phyloP scores from a whole-genome alignment of 768 basidiomycete species.

The Psilocybe subaeruginosa region DNA sequence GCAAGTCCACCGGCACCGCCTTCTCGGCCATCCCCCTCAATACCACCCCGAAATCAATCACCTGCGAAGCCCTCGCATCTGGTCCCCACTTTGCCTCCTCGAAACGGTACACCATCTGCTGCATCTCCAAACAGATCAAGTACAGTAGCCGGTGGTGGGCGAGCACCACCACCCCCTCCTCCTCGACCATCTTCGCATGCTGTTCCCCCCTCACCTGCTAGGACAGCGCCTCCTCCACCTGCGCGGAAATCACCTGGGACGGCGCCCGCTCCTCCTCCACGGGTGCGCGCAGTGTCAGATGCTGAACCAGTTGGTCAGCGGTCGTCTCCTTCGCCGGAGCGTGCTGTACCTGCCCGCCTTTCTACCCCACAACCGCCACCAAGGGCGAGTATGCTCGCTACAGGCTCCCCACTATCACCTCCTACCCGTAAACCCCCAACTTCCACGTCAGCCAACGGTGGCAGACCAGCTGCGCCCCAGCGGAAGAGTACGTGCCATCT shows the following conservation, averaged over 20 bases:
- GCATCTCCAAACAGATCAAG: conserved; percentile 28
- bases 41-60: conserved; percentile 41
- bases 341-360: conserved; percentile 19
- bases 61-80: conserved; percentile 31
- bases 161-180: conserved; percentile 29
- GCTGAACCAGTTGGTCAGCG: conserved; percentile 16
- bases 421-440: conserved; percentile 23
- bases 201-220: conserved; percentile 26
- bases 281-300: conserved; percentile 27
- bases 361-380: conserved; percentile 18
- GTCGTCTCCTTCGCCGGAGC: conserved; percentile 17
- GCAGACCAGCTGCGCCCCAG: conserved; percentile 39
- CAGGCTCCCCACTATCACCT: conserved; percentile 22
- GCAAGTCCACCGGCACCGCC: conserved; percentile 36
- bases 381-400: conserved; percentile 19
- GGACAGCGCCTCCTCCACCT: conserved; percentile 42
- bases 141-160: conserved; percentile 24
- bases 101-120: conserved; percentile 30
- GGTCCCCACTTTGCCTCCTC: conserved; percentile 35
- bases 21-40: conserved; percentile 43
- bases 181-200: conserved; percentile 21
- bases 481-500: conserved; percentile 50
- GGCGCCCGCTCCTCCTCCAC: conserved; percentile 35
- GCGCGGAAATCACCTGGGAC: conserved; percentile 35
- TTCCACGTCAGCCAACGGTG: conserved; percentile 21